Percentiles rank a stretch among this genome's conserved stretches.
These are phyloP conservation scores for Yamadazyma phyllophila DNA, from an alignment of 805 yeast genomes.

Conservation along the genomic window DNA sequence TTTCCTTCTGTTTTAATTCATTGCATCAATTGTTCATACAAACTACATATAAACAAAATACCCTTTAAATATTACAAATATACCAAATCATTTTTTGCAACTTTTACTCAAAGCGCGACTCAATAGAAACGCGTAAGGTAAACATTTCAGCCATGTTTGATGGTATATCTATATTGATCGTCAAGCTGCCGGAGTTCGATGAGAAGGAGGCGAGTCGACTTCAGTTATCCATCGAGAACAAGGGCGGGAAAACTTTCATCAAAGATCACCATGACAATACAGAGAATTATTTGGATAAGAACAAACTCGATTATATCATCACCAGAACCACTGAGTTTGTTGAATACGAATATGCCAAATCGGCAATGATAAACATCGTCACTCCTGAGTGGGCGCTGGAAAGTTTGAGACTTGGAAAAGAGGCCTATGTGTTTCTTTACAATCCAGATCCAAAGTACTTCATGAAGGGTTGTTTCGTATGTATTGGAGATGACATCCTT, in stretches of 20 bases:
- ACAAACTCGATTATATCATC: slow-evolving; percentile 43
- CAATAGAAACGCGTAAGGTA: slow-evolving; percentile 3
- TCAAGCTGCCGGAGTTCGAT: slow-evolving; percentile 7
- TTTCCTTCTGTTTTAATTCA: background rate
- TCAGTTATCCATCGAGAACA: slow-evolving; percentile 10
- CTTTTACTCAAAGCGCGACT: background rate
- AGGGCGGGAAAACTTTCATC: slow-evolving; percentile 8
- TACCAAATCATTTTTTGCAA: too few relatives aligned
- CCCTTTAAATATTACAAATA: background rate
- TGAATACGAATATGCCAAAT: slow-evolving; percentile 45
- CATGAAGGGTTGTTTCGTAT: slow-evolving; percentile 59
- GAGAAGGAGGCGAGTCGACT: slow-evolving; percentile 9
- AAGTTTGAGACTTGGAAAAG: slow-evolving; percentile 38
- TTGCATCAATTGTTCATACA: slow-evolving; percentile 10
- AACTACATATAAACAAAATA: background rate
- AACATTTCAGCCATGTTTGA: slow-evolving; percentile 6
- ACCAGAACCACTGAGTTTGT: slow-evolving; percentile 52
- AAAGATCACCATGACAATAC: slow-evolving; percentile 8
- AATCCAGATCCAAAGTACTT: slow-evolving; percentile 71
- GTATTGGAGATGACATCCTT: slow-evolving; percentile 56
- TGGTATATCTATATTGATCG: slow-evolving; percentile 3
- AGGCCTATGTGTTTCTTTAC: slow-evolving; percentile 54
- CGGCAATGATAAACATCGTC: slow-evolving; percentile 64
- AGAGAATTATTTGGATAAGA: slow-evolving; percentile 10
- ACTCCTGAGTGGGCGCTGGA: slow-evolving; percentile 59